Evolutionary conservation across 352 stramenopile species (phyloP), one percentile per base, ranked within the genome.

Genomic region (Phytophthora pluvialis): DNA sequence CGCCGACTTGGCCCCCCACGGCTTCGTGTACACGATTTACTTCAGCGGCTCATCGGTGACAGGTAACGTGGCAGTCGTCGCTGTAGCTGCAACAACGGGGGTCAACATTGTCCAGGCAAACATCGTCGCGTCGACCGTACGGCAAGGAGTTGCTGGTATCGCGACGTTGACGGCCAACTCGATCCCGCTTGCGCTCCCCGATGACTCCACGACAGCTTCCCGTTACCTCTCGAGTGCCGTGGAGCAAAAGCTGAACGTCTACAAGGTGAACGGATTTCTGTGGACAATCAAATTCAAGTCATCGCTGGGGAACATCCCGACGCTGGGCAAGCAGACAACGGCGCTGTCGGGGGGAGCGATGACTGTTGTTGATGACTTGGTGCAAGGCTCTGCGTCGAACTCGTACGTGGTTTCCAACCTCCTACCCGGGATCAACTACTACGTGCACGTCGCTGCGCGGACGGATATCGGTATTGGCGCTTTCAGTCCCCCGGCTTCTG

Each of bases 251-350:
- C 53, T 91, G 1, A 74, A 68, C 7, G 73, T 94, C 9, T 94
- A 76, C 64, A 93, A 91, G 64, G 84, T 86, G 3, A 93, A 93
- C 28, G 46, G 46, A 9, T 53, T 53, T 16, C 3, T 53, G 15
- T 94, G 86, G 86, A 91, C 80, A 0, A 82, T 94, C 53, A 89
- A 88, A 43, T 94, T 94, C 48, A 88, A 87, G 38, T 90, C 81
- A 3, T 90, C 78, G 1, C 75, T 94, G 9, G 86, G 86, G 4
- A 83, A 94, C 32, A 66, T 93, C 1, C 60, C 80, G 7, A 64
- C 61, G 31, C 68, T 94, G 1, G 77, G 72, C 3, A 63, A 61
- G 1, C 64, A 81, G 33, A 77, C 54, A 0, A 29, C 59, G 0
- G 43, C 50, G 1, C 28, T 86, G 13, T 55, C 39, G 9, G 64